Conservation (phyloP, 345 rosid genomes). For the Dipteronia sinensis region DNA sequence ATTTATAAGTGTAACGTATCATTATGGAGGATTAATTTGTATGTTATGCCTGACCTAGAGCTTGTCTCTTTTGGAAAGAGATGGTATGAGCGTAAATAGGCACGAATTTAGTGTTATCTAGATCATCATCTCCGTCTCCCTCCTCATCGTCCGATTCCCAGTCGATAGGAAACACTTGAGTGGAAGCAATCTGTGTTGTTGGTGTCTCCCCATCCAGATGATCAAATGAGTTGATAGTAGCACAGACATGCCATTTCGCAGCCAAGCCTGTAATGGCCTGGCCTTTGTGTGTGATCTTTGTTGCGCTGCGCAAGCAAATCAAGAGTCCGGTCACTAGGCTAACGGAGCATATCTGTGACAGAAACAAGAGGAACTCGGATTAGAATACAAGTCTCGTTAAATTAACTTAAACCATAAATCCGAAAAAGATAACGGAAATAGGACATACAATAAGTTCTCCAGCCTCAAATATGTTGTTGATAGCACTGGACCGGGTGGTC, state of each 20-base stretch:
- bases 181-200: conserved; percentile 30
- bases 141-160: conserved; percentile 64
- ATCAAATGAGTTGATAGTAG: conserved; percentile 76
- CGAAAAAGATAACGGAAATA: background rate
- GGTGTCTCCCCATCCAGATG: conserved; percentile 72
- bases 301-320: conserved; percentile 87
- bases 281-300: conserved; percentile 88
- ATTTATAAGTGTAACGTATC: background rate
- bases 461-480: conserved; percentile 70
- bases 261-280: conserved; percentile 86
- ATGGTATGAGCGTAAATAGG: conserved; percentile 71
- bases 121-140: conserved; percentile 71
- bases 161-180: conserved; percentile 32
- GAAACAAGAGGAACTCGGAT: background rate
- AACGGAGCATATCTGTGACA: conserved; percentile 73
- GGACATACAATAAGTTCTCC: conserved; percentile 69
- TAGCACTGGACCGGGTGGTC: conserved; percentile 54
- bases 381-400: no score
- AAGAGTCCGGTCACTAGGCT: conserved; percentile 76
- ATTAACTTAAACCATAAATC: no score
- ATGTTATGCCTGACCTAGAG: conserved; percentile 57
- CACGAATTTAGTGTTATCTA: conserved; percentile 52
- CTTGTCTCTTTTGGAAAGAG: conserved; percentile 85
- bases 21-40: background rate
- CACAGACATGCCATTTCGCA: conserved; percentile 86